phyloP scores from a whole-genome alignment of 345 rosid genomes.

The sweet orange (Citrus sinensis) region DNA sequence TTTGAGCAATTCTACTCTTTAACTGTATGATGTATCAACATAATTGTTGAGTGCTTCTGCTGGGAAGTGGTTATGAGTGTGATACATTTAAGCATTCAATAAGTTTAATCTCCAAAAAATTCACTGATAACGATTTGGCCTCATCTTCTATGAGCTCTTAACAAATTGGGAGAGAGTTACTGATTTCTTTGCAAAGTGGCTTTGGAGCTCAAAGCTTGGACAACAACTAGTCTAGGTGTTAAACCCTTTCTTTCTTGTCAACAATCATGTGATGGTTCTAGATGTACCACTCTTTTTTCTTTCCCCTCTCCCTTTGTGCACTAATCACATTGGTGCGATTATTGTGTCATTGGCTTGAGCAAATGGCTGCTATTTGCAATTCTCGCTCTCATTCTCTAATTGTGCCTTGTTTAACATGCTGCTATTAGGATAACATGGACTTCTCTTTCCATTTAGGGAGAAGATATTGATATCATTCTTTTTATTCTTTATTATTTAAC shows the following conservation, averaged over 20 bases:
- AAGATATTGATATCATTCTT: neutral
- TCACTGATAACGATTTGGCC: neutral
- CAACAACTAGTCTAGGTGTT: neutral
- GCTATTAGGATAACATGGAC: neutral
- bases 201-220: neutral
- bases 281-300: neutral
- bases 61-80: neutral
- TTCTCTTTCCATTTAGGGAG: neutral
- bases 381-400: neutral
- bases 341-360: neutral
- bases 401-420: neutral
- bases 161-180: neutral
- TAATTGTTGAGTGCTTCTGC: neutral
- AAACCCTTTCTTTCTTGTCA: neutral
- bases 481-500: neutral
- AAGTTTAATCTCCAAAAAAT: neutral
- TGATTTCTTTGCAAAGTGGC: neutral
- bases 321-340: neutral
- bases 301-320: neutral
- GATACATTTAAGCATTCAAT: neutral
- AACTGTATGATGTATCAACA: neutral
- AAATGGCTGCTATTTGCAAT: neutral
- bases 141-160: neutral
- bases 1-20: neutral
- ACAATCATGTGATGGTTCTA: conserved; percentile 1